Evolutionary conservation across 257 asterid species (phyloP).

Genomic region (Lavandula angustifolia): DNA sequence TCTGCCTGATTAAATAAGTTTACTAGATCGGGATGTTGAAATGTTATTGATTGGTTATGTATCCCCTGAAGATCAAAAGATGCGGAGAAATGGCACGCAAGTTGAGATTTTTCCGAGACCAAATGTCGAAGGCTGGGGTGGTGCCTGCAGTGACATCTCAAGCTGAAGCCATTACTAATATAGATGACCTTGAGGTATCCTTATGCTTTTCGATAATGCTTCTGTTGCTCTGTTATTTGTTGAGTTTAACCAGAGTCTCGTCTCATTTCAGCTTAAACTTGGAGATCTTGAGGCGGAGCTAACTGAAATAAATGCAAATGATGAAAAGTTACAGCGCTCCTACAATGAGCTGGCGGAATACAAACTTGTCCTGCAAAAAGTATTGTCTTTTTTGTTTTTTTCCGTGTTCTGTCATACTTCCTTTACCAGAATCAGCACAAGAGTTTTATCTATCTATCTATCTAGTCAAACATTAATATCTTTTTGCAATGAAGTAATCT

Average conservation of each 20-base stretch:
- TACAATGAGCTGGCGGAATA: slow-evolving; percentile 81
- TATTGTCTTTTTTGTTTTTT: slow-evolving; percentile 27
- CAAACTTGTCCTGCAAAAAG: slow-evolving; percentile 82
- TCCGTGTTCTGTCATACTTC: slow-evolving; percentile 24
- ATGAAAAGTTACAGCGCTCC: slow-evolving; percentile 75
- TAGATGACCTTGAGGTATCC: slow-evolving; percentile 91
- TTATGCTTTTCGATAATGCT: slow-evolving; percentile 15
- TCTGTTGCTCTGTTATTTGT: slow-evolving; percentile 18
- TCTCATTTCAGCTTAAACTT: slow-evolving; percentile 47
- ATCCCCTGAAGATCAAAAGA: slow-evolving; percentile 69
- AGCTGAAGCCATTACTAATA: slow-evolving; percentile 47
- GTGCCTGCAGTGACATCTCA: slow-evolving; percentile 47
- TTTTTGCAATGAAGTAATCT: not conserved
- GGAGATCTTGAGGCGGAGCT: slow-evolving; percentile 85
- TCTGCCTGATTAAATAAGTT: slow-evolving; percentile 16
- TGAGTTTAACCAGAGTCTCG: slow-evolving; percentile 23
- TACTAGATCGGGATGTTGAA: slow-evolving; percentile 15
- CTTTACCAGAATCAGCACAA: slow-evolving; percentile 13
- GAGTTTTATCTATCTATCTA: not conserved
- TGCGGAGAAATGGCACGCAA: slow-evolving; percentile 99
- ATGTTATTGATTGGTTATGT: slow-evolving; percentile 24
- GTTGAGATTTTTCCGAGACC: slow-evolving; percentile 83
- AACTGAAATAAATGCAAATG: slow-evolving; percentile 77
- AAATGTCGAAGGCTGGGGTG: slow-evolving; percentile 87
- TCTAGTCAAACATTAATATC: slow-evolving; percentile 8